Conservation (phyloP, 805 yeast species). For the Pichia exigua region DNA sequence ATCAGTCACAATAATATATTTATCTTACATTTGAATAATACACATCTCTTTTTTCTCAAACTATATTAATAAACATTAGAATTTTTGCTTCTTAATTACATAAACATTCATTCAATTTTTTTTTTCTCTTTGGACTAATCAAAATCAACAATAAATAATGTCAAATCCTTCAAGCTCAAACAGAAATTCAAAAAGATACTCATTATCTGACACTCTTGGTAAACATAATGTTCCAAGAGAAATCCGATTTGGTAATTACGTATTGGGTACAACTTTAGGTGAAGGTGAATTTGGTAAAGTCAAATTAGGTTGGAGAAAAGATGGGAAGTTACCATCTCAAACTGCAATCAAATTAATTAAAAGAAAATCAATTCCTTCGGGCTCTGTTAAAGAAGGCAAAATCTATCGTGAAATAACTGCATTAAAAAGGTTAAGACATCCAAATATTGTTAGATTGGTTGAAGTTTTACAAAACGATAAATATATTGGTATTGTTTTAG, state of each 20-base stretch:
- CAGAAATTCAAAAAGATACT: neutral
- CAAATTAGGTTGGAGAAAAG: constrained; percentile 91
- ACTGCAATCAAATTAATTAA: constrained; percentile 91
- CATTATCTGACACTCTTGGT: constrained; percentile 1
- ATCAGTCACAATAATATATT: neutral
- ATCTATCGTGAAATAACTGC: constrained; percentile 92
- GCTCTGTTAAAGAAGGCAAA: constrained; percentile 79
- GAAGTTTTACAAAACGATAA: constrained; percentile 91
- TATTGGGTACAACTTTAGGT: constrained; percentile 88
- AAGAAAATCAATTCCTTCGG: constrained; percentile 80
- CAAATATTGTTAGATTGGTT: constrained; percentile 85
- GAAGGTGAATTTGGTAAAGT: constrained; percentile 99
- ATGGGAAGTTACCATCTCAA: constrained; percentile 67
- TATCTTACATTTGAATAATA: neutral
- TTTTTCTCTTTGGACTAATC: neutral
- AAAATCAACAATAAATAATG: neutral
- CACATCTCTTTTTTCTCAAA: neutral
- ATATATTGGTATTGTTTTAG: constrained; percentile 92
- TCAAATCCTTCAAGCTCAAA: neutral
- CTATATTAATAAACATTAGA: neutral
- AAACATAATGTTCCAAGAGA: constrained; percentile 39
- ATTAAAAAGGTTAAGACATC: constrained; percentile 76
- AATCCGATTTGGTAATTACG: constrained; percentile 82
- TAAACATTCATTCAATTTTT: neutral
- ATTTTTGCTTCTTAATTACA: neutral